Evolutionary conservation across 2,329 filamentous ascomycete species (phyloP), one percentile per base, ranked within the genome.

Genomic region (Claviceps maximensis): DNA sequence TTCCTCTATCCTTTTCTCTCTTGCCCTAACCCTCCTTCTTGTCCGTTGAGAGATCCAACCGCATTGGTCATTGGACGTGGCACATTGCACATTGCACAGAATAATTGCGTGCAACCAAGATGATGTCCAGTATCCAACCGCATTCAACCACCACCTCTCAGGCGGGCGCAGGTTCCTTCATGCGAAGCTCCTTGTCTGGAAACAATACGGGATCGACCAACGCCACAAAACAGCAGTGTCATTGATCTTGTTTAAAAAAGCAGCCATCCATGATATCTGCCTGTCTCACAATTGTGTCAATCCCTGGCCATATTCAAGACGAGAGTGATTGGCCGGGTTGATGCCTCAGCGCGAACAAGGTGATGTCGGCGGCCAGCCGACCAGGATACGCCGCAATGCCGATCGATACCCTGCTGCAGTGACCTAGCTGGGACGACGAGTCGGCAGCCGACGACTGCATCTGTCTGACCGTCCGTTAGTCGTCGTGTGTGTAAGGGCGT

Each of bases 291-390:
- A 3, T 10, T 48, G 21, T 23, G 13, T 25, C 19, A 23, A 36
- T 49, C 23, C 36, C 23, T 42, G 27, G 48, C 17, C 1, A 21
- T 25, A 13, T 23, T n/a, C 25, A 42, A 25, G 41, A 36, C 49
- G 38, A 53, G 54, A 52, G 48, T 46, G 52, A 36, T 46, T 49
- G 33, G 47, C 38, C 53, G 31, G 49, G 44, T 55, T 52, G 51
- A 52, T 54, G 48, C 48, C 53, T 48, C 53, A 52, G 55, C 52
- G 42, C 46, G 33, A 8, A 49, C 47, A 29, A 52, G 46, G 49
- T 53, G 46, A 49, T 51, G 54, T 50, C 42, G 47, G 52, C 41
- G 40, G 29, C 40, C 53, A 50, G 47, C 9, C 31, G 52, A 47
- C 46, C 25, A 33, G 27, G 40, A 21, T 41, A 21, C 40, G n/a